Evolutionary conservation across 352 stramenopile genomes (phyloP).

Genomic region (Globisporangium mamillatum): DNA sequence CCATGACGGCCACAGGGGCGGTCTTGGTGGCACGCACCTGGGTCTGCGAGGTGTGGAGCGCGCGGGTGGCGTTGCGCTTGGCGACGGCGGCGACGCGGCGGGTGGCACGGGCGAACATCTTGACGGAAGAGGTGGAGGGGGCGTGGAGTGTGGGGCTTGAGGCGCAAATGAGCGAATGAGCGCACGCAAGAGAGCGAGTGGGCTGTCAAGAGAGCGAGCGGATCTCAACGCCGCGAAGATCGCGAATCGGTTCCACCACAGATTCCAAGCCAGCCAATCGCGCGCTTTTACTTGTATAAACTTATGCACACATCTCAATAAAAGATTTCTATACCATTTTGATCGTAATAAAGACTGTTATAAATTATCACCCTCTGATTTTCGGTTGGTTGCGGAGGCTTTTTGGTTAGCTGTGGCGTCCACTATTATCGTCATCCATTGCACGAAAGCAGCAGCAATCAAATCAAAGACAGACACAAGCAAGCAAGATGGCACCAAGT

Average conservation of each 20-base stretch:
- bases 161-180: conserved; percentile 37
- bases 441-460: conserved; percentile 5
- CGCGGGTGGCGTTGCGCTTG: conserved; percentile 52
- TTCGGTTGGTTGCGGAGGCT: background rate
- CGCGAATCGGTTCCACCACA: conserved; percentile 20
- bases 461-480: conserved; percentile 4
- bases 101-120: conserved; percentile 71
- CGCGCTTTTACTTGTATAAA: background rate
- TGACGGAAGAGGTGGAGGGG: background rate
- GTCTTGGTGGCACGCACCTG: conserved; percentile 25
- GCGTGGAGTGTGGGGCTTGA: conserved; percentile 3
- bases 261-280: conserved; percentile 18
- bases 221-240: conserved; percentile 16
- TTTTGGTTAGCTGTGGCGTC: background rate
- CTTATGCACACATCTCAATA: conserved; percentile 1
- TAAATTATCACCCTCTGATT: background rate
- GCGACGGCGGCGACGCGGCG: conserved; percentile 60
- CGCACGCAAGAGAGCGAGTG: background rate
- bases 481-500: conserved; percentile 34
- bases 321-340: background rate
- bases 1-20: conserved; percentile 33
- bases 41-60: conserved; percentile 55
- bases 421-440: conserved; percentile 7
- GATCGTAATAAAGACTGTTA: background rate
- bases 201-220: conserved; percentile 1